Evolutionary conservation across 768 basidiomycete species (phyloP).

Genomic region (Tulasnella sp.): DNA sequence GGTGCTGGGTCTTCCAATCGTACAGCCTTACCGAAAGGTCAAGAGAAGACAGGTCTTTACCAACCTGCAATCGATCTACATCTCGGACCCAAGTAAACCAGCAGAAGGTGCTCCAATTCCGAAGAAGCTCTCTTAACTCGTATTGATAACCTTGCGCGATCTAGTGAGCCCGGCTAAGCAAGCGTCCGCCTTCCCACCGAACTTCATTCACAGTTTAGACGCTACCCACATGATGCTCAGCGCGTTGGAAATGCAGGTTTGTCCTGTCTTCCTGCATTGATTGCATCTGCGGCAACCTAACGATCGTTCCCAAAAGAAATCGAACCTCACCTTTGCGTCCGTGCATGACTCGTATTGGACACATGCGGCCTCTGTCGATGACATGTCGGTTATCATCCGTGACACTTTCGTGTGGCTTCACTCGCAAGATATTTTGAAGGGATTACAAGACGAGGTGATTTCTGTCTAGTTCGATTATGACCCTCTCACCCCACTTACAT

Average conservation of each 20-base stretch:
- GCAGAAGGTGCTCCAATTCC: slow-evolving; percentile 42
- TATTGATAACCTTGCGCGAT: neutral
- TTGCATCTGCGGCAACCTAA: neutral
- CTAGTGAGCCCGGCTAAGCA: slow-evolving; percentile 76
- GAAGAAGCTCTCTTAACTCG: neutral
- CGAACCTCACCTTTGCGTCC: slow-evolving; percentile 75
- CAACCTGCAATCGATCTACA: slow-evolving; percentile 73
- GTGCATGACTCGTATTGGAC: slow-evolving; percentile 99
- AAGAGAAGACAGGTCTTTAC: slow-evolving; percentile 71
- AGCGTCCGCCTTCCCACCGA: slow-evolving; percentile 95
- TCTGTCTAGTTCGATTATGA: neutral
- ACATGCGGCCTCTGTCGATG: slow-evolving; percentile 75
- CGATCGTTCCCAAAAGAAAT: slow-evolving; percentile 37
- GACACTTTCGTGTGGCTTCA: slow-evolving; percentile 91
- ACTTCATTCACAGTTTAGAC: slow-evolving; percentile 95
- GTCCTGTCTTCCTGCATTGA: slow-evolving; percentile 23
- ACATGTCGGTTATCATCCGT: slow-evolving; percentile 82
- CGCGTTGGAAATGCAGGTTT: slow-evolving; percentile 75
- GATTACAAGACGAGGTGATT: slow-evolving; percentile 63
- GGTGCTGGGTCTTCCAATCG: slow-evolving; percentile 86
- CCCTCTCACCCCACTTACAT: neutral
- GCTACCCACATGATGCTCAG: slow-evolving; percentile 99
- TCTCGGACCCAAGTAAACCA: slow-evolving; percentile 72
- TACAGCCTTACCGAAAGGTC: slow-evolving; percentile 86
- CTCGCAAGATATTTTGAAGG: slow-evolving; percentile 69